Percentiles rank a stretch among this genome's conserved stretches.
Conservation (phyloP, 2,329 filamentous ascomycete genomes). For the Epicoccum sorghinum region DNA sequence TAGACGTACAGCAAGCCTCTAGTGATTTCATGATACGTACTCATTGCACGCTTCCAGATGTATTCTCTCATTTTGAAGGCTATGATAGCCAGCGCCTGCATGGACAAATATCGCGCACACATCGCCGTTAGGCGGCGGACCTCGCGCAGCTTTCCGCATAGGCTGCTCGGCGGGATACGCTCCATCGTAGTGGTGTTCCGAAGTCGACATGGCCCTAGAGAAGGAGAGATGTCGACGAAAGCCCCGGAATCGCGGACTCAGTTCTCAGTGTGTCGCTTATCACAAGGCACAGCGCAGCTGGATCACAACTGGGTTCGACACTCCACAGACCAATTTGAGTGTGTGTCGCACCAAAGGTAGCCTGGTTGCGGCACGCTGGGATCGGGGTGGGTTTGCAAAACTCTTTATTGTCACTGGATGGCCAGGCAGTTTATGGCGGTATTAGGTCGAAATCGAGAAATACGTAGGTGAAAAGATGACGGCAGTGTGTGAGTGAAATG, state of each 20-base stretch:
- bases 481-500: background rate
- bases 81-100: conserved; percentile 94
- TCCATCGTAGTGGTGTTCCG: conserved; percentile 31
- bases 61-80: conserved; percentile 78
- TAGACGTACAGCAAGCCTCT: background rate
- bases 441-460: conserved; percentile 12
- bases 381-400: background rate
- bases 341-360: no score
- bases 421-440: conserved; percentile 14
- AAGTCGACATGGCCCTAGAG: conserved; percentile 35
- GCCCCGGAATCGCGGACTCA: conserved; percentile 28
- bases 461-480: conserved; percentile 13
- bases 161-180: conserved; percentile 26
- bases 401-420: background rate
- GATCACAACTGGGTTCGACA: no score
- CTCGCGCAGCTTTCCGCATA: conserved; percentile 48
- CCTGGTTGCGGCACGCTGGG: background rate
- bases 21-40: conserved; percentile 60
- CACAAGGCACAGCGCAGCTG: background rate
- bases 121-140: conserved; percentile 50
- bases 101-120: conserved; percentile 89
- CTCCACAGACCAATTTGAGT: background rate
- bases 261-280: background rate
- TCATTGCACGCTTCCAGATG: conserved; percentile 88
- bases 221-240: conserved; percentile 35